Evolutionary conservation across 345 rosid species (phyloP), one percentile per base, ranked within the genome.

Genomic region (Eucalyptus regnans): DNA sequence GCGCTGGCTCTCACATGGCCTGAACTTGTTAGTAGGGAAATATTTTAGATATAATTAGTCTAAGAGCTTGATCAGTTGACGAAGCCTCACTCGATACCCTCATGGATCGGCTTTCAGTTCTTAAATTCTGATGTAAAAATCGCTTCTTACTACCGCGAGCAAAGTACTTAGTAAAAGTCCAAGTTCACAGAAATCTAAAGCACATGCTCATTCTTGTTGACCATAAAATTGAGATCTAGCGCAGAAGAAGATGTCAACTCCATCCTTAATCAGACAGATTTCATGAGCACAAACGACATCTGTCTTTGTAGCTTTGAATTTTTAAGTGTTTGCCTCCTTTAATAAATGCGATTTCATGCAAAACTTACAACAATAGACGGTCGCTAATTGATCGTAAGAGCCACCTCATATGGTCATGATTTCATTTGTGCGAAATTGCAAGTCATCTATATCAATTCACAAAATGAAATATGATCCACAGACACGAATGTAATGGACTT

Each of bases 311-410:
- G 64, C 64, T 23, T 58, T 0, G 29, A 58, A 10, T 58, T 58
- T 58, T 23, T 25, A 0, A 3, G 14, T 10, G 64, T 58, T 58
- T 58, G 64, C 64, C 64, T 58, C 64, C 64, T 58, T 58, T 25
- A 58, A 0, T 25, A 58, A 58, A 0, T 58, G 64, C 0, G n/a
- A 58, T 58, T 58, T 58, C n/a, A 58, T 0, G 64, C 5, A 10
- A 52, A 52, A 18, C 1, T 52, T 52, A 52, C 58, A 52, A 20
- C 2, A 14, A 58, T 58, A 0, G 64, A 58, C 0, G n/a, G 64
- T 58, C 2, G 2, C 14, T 58, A 25, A 23, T 25, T 25, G 0
- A 58, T 25, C 1, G 64, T 10, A 9, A 10, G 64, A 58, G 0
- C 29, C 64, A 9, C 64, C 10, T 52, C 25, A 52, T 52, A 52